Conservation (phyloP, 345 rosid species). For the Ceriops tagal region DNA sequence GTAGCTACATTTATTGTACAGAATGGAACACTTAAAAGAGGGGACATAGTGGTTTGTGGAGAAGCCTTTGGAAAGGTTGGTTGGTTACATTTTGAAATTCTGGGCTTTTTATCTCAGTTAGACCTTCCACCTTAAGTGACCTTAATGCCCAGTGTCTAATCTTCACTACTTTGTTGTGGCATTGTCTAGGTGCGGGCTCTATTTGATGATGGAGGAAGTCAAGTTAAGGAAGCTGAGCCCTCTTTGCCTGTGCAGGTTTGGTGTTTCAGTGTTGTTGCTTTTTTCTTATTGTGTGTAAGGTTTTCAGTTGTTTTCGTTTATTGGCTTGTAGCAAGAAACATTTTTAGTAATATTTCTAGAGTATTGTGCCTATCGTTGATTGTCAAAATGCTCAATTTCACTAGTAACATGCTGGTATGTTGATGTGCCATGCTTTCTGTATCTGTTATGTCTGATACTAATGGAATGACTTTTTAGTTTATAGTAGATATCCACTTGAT, state of each 20-base stretch:
- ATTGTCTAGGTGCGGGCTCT: slow-evolving; percentile 78
- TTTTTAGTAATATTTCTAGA: background rate
- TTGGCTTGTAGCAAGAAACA: background rate
- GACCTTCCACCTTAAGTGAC: slow-evolving; percentile 4
- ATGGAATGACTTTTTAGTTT: too few relatives aligned
- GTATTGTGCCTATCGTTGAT: too few relatives aligned
- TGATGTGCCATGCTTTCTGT: too few relatives aligned
- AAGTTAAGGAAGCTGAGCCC: slow-evolving; percentile 89
- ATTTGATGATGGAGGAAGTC: slow-evolving; percentile 72
- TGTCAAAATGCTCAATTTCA: too few relatives aligned
- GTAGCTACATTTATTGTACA: slow-evolving; percentile 89
- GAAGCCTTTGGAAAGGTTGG: slow-evolving; percentile 96
- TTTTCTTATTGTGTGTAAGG: background rate
- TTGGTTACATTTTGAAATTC: slow-evolving; percentile 15
- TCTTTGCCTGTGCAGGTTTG: slow-evolving; percentile 89
- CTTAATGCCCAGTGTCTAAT: slow-evolving; percentile 9
- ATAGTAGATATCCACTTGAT: too few relatives aligned
- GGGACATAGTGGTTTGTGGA: slow-evolving; percentile 92
- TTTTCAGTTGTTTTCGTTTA: background rate
- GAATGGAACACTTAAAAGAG: slow-evolving; percentile 90
- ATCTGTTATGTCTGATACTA: too few relatives aligned
- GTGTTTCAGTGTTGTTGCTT: slow-evolving; percentile 4
- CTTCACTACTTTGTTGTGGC: background rate
- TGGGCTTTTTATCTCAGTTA: slow-evolving; percentile 9
- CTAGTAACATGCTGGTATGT: too few relatives aligned